Evolutionary conservation across 805 yeast genomes (phyloP).

Genomic region (Ogataea thermomethanolica): DNA sequence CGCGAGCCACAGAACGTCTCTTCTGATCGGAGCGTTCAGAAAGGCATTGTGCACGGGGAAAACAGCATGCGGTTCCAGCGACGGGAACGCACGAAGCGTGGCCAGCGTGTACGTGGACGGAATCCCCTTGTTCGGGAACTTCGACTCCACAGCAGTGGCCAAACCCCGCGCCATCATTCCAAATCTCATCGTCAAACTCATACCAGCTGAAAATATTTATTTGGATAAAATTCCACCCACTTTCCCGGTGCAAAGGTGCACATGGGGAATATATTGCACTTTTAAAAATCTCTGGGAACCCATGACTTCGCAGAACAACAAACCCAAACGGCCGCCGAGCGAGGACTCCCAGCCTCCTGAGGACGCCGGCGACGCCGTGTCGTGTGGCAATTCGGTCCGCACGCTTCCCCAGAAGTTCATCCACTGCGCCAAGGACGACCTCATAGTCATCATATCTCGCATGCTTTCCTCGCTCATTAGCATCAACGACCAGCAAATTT

Average conservation of each 20-base stretch:
- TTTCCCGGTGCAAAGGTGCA: conserved; percentile 5
- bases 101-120: conserved; percentile 76
- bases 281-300: not conserved
- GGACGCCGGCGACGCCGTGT: not conserved
- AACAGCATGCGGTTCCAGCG: conserved; percentile 77
- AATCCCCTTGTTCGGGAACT: conserved; percentile 29
- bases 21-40: conserved; percentile 72
- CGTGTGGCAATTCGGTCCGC: conserved; percentile 1
- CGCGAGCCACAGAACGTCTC: conserved; percentile 93
- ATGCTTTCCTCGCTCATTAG: conserved; percentile 75
- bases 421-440: conserved; percentile 64
- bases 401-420: conserved; percentile 51
- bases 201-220: not conserved
- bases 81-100: conserved; percentile 80
- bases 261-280: not conserved
- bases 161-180: not conserved
- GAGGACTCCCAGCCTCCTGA: conserved; percentile 18
- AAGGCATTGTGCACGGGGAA: conserved; percentile 74
- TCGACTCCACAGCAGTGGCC: conserved; percentile 2
- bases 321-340: conserved; percentile 10
- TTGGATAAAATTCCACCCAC: not conserved
- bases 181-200: conserved; percentile 1
- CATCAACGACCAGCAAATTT: conserved; percentile 56
- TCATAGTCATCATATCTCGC: conserved; percentile 68
- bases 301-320: conserved; percentile 4